These are phyloP conservation scores for Tolypocladium sp. DNA, from an alignment of 2,329 filamentous ascomycete genomes.

Conservation along the genomic window DNA sequence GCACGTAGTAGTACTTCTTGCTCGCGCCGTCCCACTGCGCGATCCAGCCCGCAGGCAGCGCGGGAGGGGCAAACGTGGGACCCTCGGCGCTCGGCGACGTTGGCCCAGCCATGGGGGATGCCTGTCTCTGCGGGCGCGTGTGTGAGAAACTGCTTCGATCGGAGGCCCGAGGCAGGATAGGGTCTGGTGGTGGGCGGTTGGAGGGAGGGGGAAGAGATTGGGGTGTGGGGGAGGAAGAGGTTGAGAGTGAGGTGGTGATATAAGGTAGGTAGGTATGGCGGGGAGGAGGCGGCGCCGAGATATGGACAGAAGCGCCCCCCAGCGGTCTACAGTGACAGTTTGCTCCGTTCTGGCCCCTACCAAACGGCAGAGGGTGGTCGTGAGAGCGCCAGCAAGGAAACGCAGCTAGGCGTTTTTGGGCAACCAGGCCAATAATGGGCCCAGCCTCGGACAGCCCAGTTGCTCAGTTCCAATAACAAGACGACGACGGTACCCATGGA, in stretches of 20 bases:
- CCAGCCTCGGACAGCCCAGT: not conserved
- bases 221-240: not conserved
- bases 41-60: conserved; percentile 57
- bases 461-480: not conserved
- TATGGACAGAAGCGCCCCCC: not conserved
- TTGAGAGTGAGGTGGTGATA: not conserved
- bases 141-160: not conserved
- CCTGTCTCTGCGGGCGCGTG: conserved; percentile 4
- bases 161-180: not conserved
- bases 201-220: not conserved
- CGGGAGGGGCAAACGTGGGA: conserved; percentile 50
- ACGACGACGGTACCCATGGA: not conserved
- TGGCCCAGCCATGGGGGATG: conserved; percentile 42
- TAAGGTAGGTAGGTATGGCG: too few relatives aligned
- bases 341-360: not conserved
- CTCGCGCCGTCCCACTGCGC: conserved; percentile 58
- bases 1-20: conserved; percentile 63
- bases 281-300: not conserved
- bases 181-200: not conserved
- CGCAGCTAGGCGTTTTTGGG: not conserved
- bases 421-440: not conserved
- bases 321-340: not conserved
- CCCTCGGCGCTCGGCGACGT: conserved; percentile 49
- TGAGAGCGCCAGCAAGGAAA: not conserved
- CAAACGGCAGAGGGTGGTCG: not conserved